Percentiles rank a stretch among this genome's conserved stretches.
phyloP scores from a whole-genome alignment of 257 asterid genomes.

The Nicotiana sylvestris region DNA sequence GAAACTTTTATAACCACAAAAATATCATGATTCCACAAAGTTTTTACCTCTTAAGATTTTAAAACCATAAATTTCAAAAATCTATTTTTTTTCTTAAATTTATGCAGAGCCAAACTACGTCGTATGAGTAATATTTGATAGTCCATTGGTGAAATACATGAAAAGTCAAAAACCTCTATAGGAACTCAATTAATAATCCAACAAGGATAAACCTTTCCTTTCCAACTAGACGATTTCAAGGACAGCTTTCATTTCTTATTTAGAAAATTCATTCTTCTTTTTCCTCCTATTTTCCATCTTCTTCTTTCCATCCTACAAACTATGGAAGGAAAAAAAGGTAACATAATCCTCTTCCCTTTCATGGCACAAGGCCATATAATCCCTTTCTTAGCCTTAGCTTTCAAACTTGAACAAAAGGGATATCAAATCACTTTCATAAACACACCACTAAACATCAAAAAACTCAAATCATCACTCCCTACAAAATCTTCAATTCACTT shows the following conservation, averaged over 20 bases:
- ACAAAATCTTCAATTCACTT: slow-evolving; percentile 28
- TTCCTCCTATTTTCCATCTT: neutral
- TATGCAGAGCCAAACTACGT: too few relatives aligned
- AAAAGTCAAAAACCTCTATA: neutral
- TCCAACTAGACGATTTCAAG: neutral
- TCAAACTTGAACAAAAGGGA: slow-evolving; percentile 1
- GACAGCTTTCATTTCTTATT: neutral
- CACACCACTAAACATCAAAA: slow-evolving; percentile 44
- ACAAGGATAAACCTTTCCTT: too few relatives aligned
- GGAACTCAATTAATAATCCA: neutral
- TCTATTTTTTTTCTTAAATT: too few relatives aligned
- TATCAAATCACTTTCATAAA: slow-evolving; percentile 22
- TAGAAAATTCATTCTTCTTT: neutral
- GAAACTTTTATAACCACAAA: too few relatives aligned
- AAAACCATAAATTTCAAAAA: too few relatives aligned
- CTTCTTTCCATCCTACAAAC: neutral
- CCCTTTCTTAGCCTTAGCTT: slow-evolving; percentile 24
- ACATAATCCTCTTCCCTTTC: slow-evolving; percentile 25
- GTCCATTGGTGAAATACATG: neutral
- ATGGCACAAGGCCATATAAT: slow-evolving; percentile 27
- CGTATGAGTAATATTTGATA: too few relatives aligned
- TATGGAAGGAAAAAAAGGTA: slow-evolving; percentile 7
- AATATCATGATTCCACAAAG: too few relatives aligned
- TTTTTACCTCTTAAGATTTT: too few relatives aligned
- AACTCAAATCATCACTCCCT: slow-evolving; percentile 32